Evolutionary conservation across 225 moss, liverwort and hornwort species (phyloP), one percentile per base, ranked within the genome.

Genomic region (Lunularia cruciata): DNA sequence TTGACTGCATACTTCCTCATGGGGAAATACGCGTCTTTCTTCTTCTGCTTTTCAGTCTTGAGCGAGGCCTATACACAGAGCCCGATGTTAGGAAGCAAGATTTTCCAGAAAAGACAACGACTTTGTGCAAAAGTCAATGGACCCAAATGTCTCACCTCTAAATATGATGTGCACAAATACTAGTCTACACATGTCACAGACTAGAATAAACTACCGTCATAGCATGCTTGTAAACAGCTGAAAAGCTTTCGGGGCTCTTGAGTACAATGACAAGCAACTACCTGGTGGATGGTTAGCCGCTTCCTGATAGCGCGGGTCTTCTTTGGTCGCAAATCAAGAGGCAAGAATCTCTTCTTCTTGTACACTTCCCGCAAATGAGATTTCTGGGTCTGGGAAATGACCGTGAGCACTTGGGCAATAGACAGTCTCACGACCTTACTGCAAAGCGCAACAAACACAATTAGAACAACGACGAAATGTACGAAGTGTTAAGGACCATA

Each of bases 391-490:
- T 88, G 87, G 18, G 87, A 87, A 43, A 89, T 85, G 67, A 92
- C 91, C 2, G 89, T 92, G 36, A 92, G 78, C 68, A 92, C 91
- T 75, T 89, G 91, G 7, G 90, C 88, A 60, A 90, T 90, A 0
- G 90, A 90, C 18, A 90, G 82, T 55, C 90, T 82, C 48, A 92
- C 89, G 58, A 92, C 91, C 85, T 92, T 92, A 78, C 88, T 90
- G 84, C 77, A 81, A n/a, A 49, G 14, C 14, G 31, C 71, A 38
- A 37, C 18, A 23, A 75, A 57, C 16, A 28, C 57, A 51, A 7
- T 20, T 4, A 51, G 20, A 18, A 51, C 8, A 20, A 51, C 8
- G 3, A 43, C 43, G 1, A 51, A 20, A 18, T 20, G 20, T 51
- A 51, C 8, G 3, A 43, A 11, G 1, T 72, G 4, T 76, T 46